A percentile compares a stretch with the other conserved stretches of the same genome.
Evolutionary conservation across 2,329 filamentous ascomycete species (phyloP).

Genomic region (Aspergillus niger): DNA sequence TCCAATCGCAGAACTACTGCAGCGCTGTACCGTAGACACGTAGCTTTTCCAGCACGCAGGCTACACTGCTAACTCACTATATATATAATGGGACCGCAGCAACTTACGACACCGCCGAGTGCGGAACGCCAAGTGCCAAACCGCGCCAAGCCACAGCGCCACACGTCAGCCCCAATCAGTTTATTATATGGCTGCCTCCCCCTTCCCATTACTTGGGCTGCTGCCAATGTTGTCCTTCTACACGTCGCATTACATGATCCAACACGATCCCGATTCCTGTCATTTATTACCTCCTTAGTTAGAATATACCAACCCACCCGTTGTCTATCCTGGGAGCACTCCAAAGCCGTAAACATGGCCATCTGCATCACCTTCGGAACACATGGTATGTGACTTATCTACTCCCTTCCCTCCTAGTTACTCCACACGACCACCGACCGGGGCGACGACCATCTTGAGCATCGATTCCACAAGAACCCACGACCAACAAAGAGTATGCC

Average conservation of each 20-base stretch:
- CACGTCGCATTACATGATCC: neutral
- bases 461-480: neutral
- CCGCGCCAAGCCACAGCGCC: constrained; percentile 38
- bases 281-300: too few species aligned
- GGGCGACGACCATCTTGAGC: neutral
- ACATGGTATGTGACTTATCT: constrained; percentile 35
- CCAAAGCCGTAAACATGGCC: constrained; percentile 33
- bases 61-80: neutral
- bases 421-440: neutral
- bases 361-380: constrained; percentile 48
- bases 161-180: constrained; percentile 26
- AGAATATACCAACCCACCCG: neutral
- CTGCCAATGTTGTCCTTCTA: constrained; percentile 4
- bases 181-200: constrained; percentile 31
- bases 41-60: neutral
- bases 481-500: neutral
- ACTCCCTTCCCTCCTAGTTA: neutral
- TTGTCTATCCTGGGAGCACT: neutral
- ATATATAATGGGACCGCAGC: neutral
- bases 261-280: neutral
- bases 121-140: constrained; percentile 21
- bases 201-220: constrained; percentile 13
- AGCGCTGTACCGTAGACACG: neutral
- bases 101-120: neutral
- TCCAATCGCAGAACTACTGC: neutral